Base-by-base conservation (phyloP, 1,284 basidiomycete species). In the Ustilago hordei region DNA sequence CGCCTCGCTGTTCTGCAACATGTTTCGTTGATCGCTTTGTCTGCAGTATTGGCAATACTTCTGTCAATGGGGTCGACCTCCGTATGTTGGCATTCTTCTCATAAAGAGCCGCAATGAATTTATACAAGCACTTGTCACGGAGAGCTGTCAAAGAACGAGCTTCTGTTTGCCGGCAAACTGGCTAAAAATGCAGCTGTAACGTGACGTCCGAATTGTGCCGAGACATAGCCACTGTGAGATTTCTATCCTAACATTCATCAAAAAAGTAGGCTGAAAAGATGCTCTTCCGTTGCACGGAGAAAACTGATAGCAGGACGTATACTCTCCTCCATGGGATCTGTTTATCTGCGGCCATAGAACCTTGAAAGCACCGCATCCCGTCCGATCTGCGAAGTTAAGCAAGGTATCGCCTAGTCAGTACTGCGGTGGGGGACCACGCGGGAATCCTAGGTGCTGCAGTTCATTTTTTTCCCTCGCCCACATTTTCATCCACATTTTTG, bases 351-450 rank as follows among this genome's bases (percentile, higher is more conserved):
- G 90, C 90, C 90, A 91, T 91, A 91, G 90, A 90, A 91, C 90
- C 89, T 88, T 89, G 90, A 91, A 91, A 91, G 89, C 90, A 91
- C 90, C 89, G 90, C 91, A 91, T 91, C 91, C 91, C 89, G 90
- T 91, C 91, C 86, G 90, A 91, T 91, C 91, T 91, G 90, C 89
- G 90, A 89, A 91, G 90, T 91, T 91, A 92, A 92, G 89, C 90
- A 89, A 89, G 89, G 90, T 91, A 90, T 91, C 89, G 90, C 90
- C 89, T 87, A 91, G 91, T 91, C 91, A 91, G 91, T 92, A 92
- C 91, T 91, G 91, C 89, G 90, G 91, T 91, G 91, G 91, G 91
- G 91, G 91, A 91, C 91, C 91, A 91, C 90, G 89, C 88, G 90
- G 91, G 91, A 91, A 91, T 91, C 91, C 91, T 91, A 88, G 90